Percentiles rank a stretch among this genome's conserved stretches.
These are phyloP conservation scores for Geotrichum reessii DNA, from an alignment of 1,139 yeast genomes.

Conservation along the genomic window DNA sequence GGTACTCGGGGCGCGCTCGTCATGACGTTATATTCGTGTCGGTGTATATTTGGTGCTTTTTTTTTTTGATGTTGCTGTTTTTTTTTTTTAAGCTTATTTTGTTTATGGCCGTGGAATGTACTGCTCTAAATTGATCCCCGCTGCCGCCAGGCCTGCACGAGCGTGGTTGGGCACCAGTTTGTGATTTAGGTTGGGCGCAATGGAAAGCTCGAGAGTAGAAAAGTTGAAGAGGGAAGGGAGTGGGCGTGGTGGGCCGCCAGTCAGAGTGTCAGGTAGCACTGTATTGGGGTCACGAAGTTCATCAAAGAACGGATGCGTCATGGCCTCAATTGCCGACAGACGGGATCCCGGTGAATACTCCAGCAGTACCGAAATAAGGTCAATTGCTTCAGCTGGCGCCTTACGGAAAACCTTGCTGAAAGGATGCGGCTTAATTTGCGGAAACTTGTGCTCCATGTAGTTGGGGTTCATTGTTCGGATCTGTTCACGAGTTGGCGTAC, in stretches of 20 bases:
- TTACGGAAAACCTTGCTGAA: slow-evolving; percentile 75
- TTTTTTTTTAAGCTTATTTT: neutral
- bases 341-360: slow-evolving; percentile 75
- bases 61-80: neutral
- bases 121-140: slow-evolving; percentile 36
- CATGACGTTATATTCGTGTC: neutral
- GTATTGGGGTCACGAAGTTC: slow-evolving; percentile 57
- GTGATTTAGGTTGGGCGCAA: slow-evolving; percentile 39
- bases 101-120: slow-evolving; percentile 30
- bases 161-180: slow-evolving; percentile 40
- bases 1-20: neutral
- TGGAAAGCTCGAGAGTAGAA: slow-evolving; percentile 37
- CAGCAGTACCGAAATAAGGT: slow-evolving; percentile 52
- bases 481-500: slow-evolving; percentile 92
- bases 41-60: neutral
- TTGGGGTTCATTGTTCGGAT: slow-evolving; percentile 94
- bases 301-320: slow-evolving; percentile 69
- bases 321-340: slow-evolving; percentile 61
- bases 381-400: slow-evolving; percentile 54
- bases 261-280: slow-evolving; percentile 47
- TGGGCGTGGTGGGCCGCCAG: slow-evolving; percentile 34
- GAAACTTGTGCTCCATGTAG: slow-evolving; percentile 96
- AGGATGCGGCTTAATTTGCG: slow-evolving; percentile 92
- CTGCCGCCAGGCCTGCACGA: slow-evolving; percentile 29
- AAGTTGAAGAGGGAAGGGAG: slow-evolving; percentile 42